Evolutionary conservation across 441 rosid species (phyloP).

Genomic region (Populus trichocarpa): DNA sequence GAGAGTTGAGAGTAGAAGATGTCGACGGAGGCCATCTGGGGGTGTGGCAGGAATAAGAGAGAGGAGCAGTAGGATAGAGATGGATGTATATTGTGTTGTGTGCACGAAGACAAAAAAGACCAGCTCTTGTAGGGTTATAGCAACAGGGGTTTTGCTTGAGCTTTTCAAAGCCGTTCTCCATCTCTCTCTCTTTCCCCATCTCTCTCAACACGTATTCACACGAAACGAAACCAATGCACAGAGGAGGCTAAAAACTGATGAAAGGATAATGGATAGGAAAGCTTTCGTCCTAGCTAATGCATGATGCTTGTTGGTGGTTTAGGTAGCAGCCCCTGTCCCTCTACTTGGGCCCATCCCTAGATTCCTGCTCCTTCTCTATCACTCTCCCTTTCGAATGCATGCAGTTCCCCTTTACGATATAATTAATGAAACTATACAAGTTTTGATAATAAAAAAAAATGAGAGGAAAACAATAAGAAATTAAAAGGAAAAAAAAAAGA

Average conservation of each 20-base stretch:
- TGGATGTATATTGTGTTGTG: not conserved
- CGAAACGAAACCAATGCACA: slow-evolving; percentile 1
- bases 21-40: not conserved
- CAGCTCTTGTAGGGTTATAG: slow-evolving; percentile 36
- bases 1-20: not conserved
- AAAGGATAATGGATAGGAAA: slow-evolving; percentile 39
- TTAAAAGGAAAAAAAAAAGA: too few relatives aligned
- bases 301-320: slow-evolving; percentile 73
- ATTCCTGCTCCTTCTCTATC: slow-evolving; percentile 29
- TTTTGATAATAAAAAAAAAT: too few relatives aligned
- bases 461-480: too few relatives aligned
- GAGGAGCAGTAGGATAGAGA: slow-evolving; percentile 19
- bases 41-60: not conserved
- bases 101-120: slow-evolving; percentile 29
- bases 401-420: not conserved
- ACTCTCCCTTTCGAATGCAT: not conserved
- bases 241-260: slow-evolving; percentile 7
- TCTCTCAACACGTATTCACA: not conserved
- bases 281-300: slow-evolving; percentile 29
- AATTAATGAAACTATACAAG: too few relatives aligned
- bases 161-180: slow-evolving; percentile 12
- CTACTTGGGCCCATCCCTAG: slow-evolving; percentile 49
- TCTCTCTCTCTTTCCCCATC: not conserved
- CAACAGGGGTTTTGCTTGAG: slow-evolving; percentile 19
- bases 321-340: slow-evolving; percentile 65